These are phyloP conservation scores for Rhododendron ovatum DNA, from an alignment of 148 eudicot genomes.

Conservation along the genomic window DNA sequence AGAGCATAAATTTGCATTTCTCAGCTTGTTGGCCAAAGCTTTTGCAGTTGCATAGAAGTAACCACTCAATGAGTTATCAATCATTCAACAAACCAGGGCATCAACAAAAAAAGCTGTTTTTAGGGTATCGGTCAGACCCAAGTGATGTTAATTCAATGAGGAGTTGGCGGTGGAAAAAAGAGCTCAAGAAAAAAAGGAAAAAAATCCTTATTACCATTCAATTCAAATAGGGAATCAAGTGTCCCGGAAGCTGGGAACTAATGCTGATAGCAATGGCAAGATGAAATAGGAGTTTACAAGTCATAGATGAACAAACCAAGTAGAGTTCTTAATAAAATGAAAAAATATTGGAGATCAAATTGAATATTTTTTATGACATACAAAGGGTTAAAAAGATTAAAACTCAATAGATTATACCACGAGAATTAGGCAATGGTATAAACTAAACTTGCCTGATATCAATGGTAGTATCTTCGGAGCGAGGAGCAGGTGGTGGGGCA, in stretches of 20 bases:
- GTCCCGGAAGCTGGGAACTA: neutral
- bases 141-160: too few relatives aligned
- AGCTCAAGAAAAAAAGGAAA: too few relatives aligned
- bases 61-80: neutral
- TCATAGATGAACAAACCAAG: neutral
- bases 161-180: too few relatives aligned
- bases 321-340: neutral
- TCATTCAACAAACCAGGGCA: neutral
- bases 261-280: neutral
- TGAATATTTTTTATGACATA: neutral
- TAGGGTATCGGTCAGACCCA: too few relatives aligned
- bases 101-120: neutral
- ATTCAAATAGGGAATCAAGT: neutral
- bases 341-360: neutral
- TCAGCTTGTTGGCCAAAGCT: neutral
- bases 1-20: neutral
- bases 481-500: slow-evolving; percentile 58
- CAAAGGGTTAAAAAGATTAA: neutral
- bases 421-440: neutral
- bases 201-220: neutral
- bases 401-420: neutral
- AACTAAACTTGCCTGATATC: slow-evolving; percentile 61
- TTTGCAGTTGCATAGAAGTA: neutral
- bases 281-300: neutral
- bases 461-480: slow-evolving; percentile 54